These are phyloP conservation scores for Escallonia herrerae DNA, from an alignment of 129 eudicot species.

Conservation along the genomic window DNA sequence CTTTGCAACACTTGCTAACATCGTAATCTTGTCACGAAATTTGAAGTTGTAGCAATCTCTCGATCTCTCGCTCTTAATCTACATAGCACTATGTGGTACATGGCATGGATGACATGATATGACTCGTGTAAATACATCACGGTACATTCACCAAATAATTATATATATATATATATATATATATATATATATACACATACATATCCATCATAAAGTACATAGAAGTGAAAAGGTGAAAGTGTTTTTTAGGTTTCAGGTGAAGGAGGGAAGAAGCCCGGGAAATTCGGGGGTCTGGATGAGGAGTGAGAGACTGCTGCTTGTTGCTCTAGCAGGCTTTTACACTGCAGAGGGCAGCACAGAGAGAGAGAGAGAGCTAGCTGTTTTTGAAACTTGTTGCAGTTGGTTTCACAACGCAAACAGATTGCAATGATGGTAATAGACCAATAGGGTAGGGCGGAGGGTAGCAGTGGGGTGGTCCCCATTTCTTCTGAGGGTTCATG, in stretches of 20 bases:
- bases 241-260: constrained; percentile 9
- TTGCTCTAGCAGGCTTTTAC: too few species aligned
- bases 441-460: too few species aligned
- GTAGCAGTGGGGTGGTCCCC: constrained; percentile 1
- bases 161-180: neutral
- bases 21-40: too few species aligned
- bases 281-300: neutral
- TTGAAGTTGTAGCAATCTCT: too few species aligned
- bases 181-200: neutral
- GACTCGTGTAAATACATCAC: neutral
- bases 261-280: neutral
- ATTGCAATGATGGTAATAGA: too few species aligned
- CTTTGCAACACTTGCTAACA: too few species aligned
- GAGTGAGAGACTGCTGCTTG: neutral
- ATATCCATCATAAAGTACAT: neutral
- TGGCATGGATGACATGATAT: too few species aligned
- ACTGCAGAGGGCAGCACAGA: neutral
- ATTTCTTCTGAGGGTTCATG: neutral
- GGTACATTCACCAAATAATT: neutral
- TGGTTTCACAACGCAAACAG: neutral
- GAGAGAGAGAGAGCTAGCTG: too few species aligned
- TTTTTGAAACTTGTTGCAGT: constrained; percentile 5
- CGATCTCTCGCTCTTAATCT: too few species aligned
- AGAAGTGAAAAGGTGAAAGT: neutral
- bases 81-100: too few species aligned